Evolutionary conservation across 139 green algal genomes (phyloP), one percentile per base, ranked within the genome.

Genomic region (Closterium sp.): DNA sequence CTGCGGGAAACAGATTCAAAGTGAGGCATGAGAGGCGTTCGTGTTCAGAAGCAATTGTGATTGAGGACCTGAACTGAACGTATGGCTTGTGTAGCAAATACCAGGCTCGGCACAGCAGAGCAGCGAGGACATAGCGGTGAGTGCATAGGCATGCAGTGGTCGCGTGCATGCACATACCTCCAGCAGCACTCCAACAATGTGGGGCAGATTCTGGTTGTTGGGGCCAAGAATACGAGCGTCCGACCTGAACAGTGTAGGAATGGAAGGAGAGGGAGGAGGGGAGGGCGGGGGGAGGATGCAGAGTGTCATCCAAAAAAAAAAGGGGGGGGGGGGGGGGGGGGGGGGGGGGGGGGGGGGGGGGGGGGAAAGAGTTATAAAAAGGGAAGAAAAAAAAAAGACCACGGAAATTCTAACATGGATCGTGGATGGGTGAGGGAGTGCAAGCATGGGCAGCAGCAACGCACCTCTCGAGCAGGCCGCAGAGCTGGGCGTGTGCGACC

Each of bases 401-500:
- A 50, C 38, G 38, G 0, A 50, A 9, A 17, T 13, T 24, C 10
- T 24, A 79, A 27, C 62, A 79, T 24, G 62, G 62, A 79, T 79
- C 10, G 17, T 27, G 62, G 32, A 3, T 38, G 32, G 32, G 2
- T 7, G 10, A 79, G 62, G 62, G 62, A 79, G 17, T 2, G 17
- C 17, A 79, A 1, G 62, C 62, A 79, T 27, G 62, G 19, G 62
- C 62, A 22, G n/a, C n/a, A 70, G 62, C 62, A 90, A 79, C 79
- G 85, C 27, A 93, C 91, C 42, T 91, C 86, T 94, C 90, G 10
- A 93, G 90, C 24, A 94, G 34, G 10, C 30, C 24, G 1, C 98
- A 95, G 28, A 99, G 96, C 95, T 97, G 96, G 73, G 96, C 96
- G 93, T 99, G 97, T 95, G 97, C 96, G 0, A 94, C 24, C 38